A percentile compares a stretch with the other conserved stretches of the same genome.
Evolutionary conservation across 768 basidiomycete species (phyloP).

Genomic region (Ephemerocybe angulata): DNA sequence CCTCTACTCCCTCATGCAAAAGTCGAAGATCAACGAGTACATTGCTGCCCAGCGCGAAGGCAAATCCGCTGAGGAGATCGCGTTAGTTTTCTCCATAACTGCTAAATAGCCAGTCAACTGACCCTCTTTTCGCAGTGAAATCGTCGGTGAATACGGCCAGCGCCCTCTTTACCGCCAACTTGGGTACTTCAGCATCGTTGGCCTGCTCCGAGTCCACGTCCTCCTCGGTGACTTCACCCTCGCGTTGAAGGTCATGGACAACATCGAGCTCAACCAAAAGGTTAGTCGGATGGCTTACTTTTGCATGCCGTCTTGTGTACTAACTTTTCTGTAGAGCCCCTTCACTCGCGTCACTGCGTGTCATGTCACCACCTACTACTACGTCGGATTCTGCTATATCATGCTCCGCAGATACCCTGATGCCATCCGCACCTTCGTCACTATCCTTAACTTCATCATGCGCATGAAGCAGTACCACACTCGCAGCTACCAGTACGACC

Average conservation of each 20-base stretch:
- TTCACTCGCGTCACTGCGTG: slow-evolving; percentile 95
- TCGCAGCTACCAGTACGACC: slow-evolving; percentile 93
- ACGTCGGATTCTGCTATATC: slow-evolving; percentile 96
- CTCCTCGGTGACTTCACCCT: slow-evolving; percentile 95
- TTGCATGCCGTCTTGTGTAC: not conserved
- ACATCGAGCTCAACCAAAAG: slow-evolving; percentile 89
- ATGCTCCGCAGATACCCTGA: slow-evolving; percentile 93
- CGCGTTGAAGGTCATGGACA: slow-evolving; percentile 92
- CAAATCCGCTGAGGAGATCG: slow-evolving; percentile 77
- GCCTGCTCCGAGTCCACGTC: slow-evolving; percentile 91
- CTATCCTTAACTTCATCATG: slow-evolving; percentile 91
- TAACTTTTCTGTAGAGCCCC: slow-evolving; percentile 49
- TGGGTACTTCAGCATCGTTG: slow-evolving; percentile 96
- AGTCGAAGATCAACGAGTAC: slow-evolving; percentile 92
- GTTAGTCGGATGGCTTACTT: slow-evolving; percentile 28
- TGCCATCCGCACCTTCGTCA: slow-evolving; percentile 90
- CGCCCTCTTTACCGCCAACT: slow-evolving; percentile 90
- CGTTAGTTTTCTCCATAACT: slow-evolving; percentile 45
- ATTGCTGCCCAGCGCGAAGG: slow-evolving; percentile 79
- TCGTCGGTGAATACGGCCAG: slow-evolving; percentile 88
- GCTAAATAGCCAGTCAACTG: slow-evolving; percentile 2
- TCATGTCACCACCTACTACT: slow-evolving; percentile 92
- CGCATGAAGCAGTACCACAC: slow-evolving; percentile 97
- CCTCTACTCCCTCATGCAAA: slow-evolving; percentile 97
- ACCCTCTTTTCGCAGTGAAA: slow-evolving; percentile 46